Evolutionary conservation across 1,284 basidiomycete genomes (phyloP).

Genomic region (Schizophyllum commune): DNA sequence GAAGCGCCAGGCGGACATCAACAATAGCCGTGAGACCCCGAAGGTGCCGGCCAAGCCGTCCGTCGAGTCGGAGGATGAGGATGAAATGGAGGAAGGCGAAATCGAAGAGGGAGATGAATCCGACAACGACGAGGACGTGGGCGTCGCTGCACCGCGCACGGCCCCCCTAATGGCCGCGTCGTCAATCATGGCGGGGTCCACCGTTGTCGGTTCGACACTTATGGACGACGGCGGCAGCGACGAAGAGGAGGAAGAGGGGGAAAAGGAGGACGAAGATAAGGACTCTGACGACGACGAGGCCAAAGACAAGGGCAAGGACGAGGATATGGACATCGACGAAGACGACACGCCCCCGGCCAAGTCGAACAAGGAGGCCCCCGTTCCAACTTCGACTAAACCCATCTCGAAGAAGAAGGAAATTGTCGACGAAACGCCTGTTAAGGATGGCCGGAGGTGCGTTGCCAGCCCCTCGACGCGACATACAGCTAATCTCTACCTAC

Average conservation of each 20-base stretch:
- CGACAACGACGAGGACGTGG: slow-evolving; percentile 4
- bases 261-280: slow-evolving; percentile 13
- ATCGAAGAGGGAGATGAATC: slow-evolving; percentile 13
- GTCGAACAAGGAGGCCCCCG: background rate
- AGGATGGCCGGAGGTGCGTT: background rate
- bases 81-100: slow-evolving; percentile 10
- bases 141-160: slow-evolving; percentile 13
- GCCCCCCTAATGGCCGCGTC: slow-evolving; percentile 34
- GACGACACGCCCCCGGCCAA: slow-evolving; percentile 4
- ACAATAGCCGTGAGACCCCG: slow-evolving; percentile 2
- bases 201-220: slow-evolving; percentile 21
- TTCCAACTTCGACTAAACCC: background rate
- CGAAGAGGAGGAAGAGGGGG: slow-evolving; percentile 20
- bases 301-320: slow-evolving; percentile 1
- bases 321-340: slow-evolving; percentile 2
- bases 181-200: slow-evolving; percentile 45
- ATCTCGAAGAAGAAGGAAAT: too few relatives aligned
- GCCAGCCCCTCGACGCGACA: background rate
- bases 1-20: slow-evolving; percentile 9
- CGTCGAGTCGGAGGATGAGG: slow-evolving; percentile 6
- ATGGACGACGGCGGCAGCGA: slow-evolving; percentile 12
- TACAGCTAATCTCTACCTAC: background rate
- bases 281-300: slow-evolving; percentile 15
- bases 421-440: background rate
- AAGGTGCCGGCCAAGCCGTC: slow-evolving; percentile 1